A percentile compares a stretch with the other conserved stretches of the same genome.
Evolutionary conservation across 805 yeast species (phyloP).

Genomic region (Metschnikowia rubicola): DNA sequence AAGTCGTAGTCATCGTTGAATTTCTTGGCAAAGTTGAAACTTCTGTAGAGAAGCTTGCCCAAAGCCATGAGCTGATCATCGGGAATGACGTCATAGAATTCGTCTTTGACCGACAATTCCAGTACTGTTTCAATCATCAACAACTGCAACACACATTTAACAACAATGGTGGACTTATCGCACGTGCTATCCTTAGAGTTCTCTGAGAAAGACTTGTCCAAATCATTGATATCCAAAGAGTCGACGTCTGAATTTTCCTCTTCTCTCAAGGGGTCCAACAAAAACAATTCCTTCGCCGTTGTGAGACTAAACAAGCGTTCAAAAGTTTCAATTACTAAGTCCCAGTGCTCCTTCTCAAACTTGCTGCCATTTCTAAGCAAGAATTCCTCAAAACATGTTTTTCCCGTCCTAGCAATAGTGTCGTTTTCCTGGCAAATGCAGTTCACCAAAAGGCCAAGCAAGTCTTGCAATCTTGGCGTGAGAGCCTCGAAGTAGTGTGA

Average conservation of each 20-base stretch:
- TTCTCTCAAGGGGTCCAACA: slow-evolving; percentile 46
- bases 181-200: neutral
- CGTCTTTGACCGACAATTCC: slow-evolving; percentile 70
- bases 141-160: slow-evolving; percentile 86
- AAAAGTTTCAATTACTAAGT: slow-evolving; percentile 59
- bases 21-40: slow-evolving; percentile 78
- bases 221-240: slow-evolving; percentile 13
- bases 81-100: slow-evolving; percentile 68
- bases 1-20: slow-evolving; percentile 88
- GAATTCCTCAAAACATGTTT: slow-evolving; percentile 79
- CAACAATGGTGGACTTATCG: slow-evolving; percentile 69
- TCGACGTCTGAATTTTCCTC: slow-evolving; percentile 23
- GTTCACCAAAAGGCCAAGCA: slow-evolving; percentile 69
- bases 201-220: slow-evolving; percentile 9
- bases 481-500: slow-evolving; percentile 77
- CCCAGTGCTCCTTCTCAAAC: slow-evolving; percentile 73
- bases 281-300: slow-evolving; percentile 81
- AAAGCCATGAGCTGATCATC: slow-evolving; percentile 57
- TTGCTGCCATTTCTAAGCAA: slow-evolving; percentile 69
- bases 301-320: slow-evolving; percentile 71
- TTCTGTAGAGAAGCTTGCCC: slow-evolving; percentile 56
- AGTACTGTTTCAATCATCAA: slow-evolving; percentile 82
- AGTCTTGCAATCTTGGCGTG: slow-evolving; percentile 71
- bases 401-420: slow-evolving; percentile 91
- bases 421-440: slow-evolving; percentile 97